Percentiles rank a stretch among this genome's conserved stretches.
These are phyloP conservation scores for Pleomassaria siparia DNA, from an alignment of 2,329 filamentous ascomycete species.

Conservation along the genomic window DNA sequence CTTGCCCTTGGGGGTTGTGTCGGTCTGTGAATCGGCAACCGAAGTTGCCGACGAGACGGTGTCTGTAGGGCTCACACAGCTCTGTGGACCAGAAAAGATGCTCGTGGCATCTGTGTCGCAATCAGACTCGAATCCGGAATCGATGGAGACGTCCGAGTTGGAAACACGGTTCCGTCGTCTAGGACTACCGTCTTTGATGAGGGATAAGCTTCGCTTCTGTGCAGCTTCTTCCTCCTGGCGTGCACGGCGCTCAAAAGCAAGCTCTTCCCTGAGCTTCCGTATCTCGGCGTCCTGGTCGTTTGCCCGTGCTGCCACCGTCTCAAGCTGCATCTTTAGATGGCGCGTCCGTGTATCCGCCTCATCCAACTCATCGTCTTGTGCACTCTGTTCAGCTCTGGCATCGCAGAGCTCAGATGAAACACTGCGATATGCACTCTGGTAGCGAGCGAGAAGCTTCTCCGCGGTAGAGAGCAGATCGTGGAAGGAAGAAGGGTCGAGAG, in stretches of 20 bases:
- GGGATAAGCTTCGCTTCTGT: conserved; percentile 31
- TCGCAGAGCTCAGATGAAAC: conserved; percentile 48
- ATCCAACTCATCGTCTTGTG: conserved; percentile 62
- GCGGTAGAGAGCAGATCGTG: conserved; percentile 60
- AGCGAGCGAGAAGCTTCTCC: conserved; percentile 54
- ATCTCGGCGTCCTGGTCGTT: conserved; percentile 60
- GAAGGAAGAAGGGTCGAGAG: conserved; percentile 56
- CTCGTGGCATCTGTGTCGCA: conserved; percentile 53
- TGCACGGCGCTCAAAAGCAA: conserved; percentile 35
- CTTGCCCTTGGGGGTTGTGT: conserved; percentile 30
- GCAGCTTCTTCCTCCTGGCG: conserved; percentile 39
- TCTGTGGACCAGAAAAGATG: conserved; percentile 41
- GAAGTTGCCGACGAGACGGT: conserved; percentile 38
- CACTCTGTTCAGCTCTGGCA: conserved; percentile 56
- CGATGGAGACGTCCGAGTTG: conserved; percentile 44
- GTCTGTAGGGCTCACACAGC: conserved; percentile 43
- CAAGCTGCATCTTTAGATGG: conserved; percentile 62
- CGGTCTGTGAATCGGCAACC: conserved; percentile 34
- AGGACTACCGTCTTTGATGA: conserved; percentile 23
- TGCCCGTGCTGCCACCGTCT: conserved; percentile 59
- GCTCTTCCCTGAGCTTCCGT: conserved; percentile 36
- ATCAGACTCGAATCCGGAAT: conserved; percentile 63
- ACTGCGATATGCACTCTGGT: conserved; percentile 59
- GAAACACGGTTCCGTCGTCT: conserved; percentile 37
- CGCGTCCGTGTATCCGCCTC: conserved; percentile 60